Conservation (phyloP, 2,329 filamentous ascomycete genomes). For the Cytospora leucostoma region DNA sequence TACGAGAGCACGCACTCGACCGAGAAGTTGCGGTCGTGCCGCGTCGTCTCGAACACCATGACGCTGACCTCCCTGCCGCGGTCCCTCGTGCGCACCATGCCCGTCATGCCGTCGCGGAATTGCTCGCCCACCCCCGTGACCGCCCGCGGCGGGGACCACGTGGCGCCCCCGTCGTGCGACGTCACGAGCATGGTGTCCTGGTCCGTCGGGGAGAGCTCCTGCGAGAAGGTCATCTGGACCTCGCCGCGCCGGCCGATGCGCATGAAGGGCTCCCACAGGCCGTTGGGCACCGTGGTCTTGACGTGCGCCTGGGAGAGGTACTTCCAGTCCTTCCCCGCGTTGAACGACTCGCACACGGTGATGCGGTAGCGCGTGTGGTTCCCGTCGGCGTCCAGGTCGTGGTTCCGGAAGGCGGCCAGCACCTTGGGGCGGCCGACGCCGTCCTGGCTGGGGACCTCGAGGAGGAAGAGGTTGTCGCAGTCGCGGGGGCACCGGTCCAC, state of each 20-base stretch:
- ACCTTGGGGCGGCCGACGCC: slow-evolving; percentile 33
- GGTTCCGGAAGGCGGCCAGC: slow-evolving; percentile 51
- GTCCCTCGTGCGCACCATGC: slow-evolving; percentile 40
- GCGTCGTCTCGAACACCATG: slow-evolving; percentile 50
- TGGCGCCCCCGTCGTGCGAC: slow-evolving; percentile 45
- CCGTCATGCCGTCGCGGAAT: slow-evolving; percentile 48
- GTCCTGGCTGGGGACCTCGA: slow-evolving; percentile 40
- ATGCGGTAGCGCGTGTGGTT: slow-evolving; percentile 43
- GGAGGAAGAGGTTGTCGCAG: slow-evolving; percentile 49
- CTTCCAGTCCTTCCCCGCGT: slow-evolving; percentile 46
- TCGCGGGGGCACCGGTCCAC: slow-evolving; percentile 46
- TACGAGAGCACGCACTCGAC: slow-evolving; percentile 48
- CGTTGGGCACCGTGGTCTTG: slow-evolving; percentile 35
- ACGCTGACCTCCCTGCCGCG: slow-evolving; percentile 41
- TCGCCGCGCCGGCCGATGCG: slow-evolving; percentile 35
- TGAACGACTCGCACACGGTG: slow-evolving; percentile 49
- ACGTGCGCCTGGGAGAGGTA: slow-evolving; percentile 48
- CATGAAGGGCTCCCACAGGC: slow-evolving; percentile 55
- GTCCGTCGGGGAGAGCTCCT: slow-evolving; percentile 47
- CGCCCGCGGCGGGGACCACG: slow-evolving; percentile 44
- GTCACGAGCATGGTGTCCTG: slow-evolving; percentile 52
- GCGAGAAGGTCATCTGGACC: slow-evolving; percentile 48
- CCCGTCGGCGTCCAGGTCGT: slow-evolving; percentile 17
- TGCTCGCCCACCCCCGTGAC: slow-evolving; percentile 40
- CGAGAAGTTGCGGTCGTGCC: slow-evolving; percentile 41